These are phyloP conservation scores for Candida pseudoviswanathii DNA, from an alignment of 1,139 yeast species.

Conservation along the genomic window DNA sequence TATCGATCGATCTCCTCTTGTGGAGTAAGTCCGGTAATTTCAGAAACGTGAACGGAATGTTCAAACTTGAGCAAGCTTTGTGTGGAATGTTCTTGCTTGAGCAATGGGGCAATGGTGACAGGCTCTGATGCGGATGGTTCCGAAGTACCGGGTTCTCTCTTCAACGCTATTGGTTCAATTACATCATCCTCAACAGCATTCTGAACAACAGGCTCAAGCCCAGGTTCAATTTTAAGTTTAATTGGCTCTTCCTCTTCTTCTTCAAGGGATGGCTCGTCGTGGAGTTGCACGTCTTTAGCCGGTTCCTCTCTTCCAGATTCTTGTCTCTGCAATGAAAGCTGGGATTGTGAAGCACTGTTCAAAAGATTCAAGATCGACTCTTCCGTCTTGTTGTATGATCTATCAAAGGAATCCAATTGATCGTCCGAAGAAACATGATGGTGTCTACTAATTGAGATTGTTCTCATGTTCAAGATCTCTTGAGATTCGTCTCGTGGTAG, in stretches of 20 bases:
- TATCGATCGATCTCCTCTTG: slow-evolving; percentile 16
- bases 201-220: background rate
- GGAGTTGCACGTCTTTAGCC: slow-evolving; percentile 2
- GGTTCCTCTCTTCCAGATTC: background rate
- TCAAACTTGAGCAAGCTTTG: slow-evolving; percentile 5
- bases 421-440: slow-evolving; percentile 5
- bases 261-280: background rate
- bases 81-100: slow-evolving; percentile 1
- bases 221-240: background rate
- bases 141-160: background rate
- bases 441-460: background rate
- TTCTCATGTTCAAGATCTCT: slow-evolving; percentile 8
- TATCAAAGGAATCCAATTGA: slow-evolving; percentile 35
- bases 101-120: background rate
- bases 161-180: background rate
- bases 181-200: background rate
- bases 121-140: background rate
- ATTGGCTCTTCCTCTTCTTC: slow-evolving; percentile 4
- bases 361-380: slow-evolving; percentile 46
- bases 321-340: slow-evolving; percentile 8
- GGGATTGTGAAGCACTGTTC: slow-evolving; percentile 21
- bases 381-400: slow-evolving; percentile 42
- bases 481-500: slow-evolving; percentile 25
- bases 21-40: slow-evolving; percentile 14
- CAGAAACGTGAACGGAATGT: slow-evolving; percentile 10